Conservation (phyloP, 208 protist genomes). For the Acanthamoeba sp. region DNA sequence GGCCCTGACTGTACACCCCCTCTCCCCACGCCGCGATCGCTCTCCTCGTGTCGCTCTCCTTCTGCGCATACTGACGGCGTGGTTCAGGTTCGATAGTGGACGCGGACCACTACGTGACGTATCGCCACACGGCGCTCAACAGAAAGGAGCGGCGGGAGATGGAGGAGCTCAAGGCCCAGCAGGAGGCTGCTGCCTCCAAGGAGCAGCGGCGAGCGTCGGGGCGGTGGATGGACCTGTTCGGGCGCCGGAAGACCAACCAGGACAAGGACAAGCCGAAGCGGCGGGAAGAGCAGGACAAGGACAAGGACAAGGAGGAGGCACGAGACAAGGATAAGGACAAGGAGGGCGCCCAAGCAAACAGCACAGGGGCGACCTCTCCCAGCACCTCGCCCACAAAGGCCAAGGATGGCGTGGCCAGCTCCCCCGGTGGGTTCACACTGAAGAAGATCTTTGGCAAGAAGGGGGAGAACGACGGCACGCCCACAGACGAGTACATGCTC, state of each 20-base stretch:
- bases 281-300: neutral
- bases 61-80: neutral
- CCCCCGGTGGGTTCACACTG: neutral
- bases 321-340: neutral
- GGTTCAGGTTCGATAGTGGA: neutral
- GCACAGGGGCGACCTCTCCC: neutral
- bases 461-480: neutral
- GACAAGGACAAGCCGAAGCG: neutral
- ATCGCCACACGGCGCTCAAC: constrained; percentile 50
- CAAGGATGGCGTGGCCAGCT: neutral
- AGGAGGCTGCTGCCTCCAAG: neutral
- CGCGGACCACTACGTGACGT: constrained; percentile 47
- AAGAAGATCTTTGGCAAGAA: constrained; percentile 65
- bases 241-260: neutral
- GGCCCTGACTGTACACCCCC: constrained; percentile 26
- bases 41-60: neutral
- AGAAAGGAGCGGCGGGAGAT: constrained; percentile 38
- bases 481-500: neutral
- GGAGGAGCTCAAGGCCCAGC: neutral
- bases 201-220: neutral
- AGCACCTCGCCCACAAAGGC: neutral
- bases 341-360: neutral
- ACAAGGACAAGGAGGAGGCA: neutral
- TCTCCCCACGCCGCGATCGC: neutral
- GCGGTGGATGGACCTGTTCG: constrained; percentile 15